phyloP scores from a whole-genome alignment of 2,329 filamentous ascomycete genomes.

The Neopestalotiopsis rosae region DNA sequence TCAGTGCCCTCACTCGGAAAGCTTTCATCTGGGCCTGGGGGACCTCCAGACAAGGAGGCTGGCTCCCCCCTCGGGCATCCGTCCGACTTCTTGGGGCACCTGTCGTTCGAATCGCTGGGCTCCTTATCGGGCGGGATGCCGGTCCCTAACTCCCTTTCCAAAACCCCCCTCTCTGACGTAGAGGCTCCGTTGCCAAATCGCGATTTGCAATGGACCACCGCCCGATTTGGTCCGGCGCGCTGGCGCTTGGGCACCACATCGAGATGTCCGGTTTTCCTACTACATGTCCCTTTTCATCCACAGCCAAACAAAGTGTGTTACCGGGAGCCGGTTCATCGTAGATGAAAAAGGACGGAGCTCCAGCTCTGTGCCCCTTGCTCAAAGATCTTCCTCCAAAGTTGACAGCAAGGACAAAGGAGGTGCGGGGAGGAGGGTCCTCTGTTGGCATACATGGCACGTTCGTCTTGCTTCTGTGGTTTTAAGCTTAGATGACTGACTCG shows the following conservation, averaged over 20 bases:
- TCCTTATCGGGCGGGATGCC: neutral
- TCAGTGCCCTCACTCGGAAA: no score
- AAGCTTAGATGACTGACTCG: neutral
- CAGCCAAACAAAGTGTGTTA: no score
- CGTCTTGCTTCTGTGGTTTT: no score
- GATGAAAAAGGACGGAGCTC: no score
- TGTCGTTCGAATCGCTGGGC: neutral
- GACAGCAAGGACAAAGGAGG: neutral
- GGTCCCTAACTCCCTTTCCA: neutral
- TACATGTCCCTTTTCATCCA: no score
- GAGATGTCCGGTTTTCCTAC: neutral
- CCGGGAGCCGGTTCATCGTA: no score
- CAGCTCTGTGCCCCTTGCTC: no score
- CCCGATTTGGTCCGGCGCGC: neutral
- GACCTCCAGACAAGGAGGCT: no score
- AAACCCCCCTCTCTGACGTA: neutral
- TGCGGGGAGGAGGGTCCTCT: neutral
- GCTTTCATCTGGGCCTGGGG: no score
- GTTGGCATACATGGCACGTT: no score
- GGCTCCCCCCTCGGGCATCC: no score
- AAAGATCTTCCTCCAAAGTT: neutral
- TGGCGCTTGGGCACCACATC: neutral
- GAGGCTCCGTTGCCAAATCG: neutral
- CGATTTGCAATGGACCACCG: neutral
- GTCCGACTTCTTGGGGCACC: no score